Percentiles rank a stretch among this genome's conserved stretches.
Evolutionary conservation across 2,329 filamentous ascomycete species (phyloP).

Genomic region (Cryphonectria nitschkei): DNA sequence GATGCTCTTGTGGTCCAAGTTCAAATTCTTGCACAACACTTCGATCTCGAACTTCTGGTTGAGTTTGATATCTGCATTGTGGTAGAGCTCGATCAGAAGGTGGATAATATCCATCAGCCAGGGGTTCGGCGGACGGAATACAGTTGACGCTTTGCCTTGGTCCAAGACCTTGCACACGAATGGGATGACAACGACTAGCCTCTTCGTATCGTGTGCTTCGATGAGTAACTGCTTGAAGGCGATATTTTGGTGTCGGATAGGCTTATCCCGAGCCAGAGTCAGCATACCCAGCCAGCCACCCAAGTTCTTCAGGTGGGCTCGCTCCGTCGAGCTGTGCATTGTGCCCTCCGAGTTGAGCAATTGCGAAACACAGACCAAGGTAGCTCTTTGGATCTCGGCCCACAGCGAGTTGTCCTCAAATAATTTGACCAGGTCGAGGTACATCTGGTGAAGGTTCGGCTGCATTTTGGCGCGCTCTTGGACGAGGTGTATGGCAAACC

Average conservation of each 20-base stretch:
- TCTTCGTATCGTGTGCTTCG: constrained; percentile 90
- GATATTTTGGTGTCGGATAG: constrained; percentile 94
- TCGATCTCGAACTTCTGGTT: constrained; percentile 99
- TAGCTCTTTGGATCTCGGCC: constrained; percentile 90
- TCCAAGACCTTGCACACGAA: constrained; percentile 96
- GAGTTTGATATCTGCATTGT: constrained; percentile 89
- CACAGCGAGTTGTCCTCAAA: constrained; percentile 80
- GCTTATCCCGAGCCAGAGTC: constrained; percentile 90
- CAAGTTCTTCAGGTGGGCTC: constrained; percentile 88
- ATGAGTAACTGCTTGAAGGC: constrained; percentile 95
- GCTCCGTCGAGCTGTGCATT: constrained; percentile 80
- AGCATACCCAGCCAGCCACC: constrained; percentile 92
- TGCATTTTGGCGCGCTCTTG: constrained; percentile 97
- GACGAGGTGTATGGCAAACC: constrained; percentile 95
- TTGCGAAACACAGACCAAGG: constrained; percentile 81
- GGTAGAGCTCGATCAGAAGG: constrained; percentile 89
- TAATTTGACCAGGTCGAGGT: constrained; percentile 83
- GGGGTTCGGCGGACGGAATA: constrained; percentile 93
- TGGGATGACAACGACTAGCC: constrained; percentile 88
- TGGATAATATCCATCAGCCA: constrained; percentile 97
- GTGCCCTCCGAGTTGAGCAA: constrained; percentile 91
- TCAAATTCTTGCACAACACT: constrained; percentile 90
- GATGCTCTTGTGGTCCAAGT: constrained; percentile 89
- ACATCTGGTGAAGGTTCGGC: constrained; percentile 93
- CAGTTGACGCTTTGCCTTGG: constrained; percentile 80